phyloP scores from a whole-genome alignment of 768 basidiomycete species.

The Trichaptum fuscoviolaceum region DNA sequence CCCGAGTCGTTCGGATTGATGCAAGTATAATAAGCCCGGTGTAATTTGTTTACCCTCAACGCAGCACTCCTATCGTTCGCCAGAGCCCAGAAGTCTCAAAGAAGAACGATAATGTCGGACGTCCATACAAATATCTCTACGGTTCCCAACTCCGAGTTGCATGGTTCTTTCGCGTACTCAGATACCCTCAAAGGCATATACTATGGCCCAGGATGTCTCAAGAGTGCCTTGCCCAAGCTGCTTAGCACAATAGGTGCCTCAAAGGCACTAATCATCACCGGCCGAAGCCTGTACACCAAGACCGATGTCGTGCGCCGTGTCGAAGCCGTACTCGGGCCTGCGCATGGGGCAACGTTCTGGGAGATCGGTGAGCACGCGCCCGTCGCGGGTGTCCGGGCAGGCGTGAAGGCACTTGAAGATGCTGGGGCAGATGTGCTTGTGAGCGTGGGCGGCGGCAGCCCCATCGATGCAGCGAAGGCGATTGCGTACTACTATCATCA shows the following conservation, averaged over 20 bases:
- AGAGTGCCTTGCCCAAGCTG: slow-evolving; percentile 59
- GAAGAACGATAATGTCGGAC: neutral
- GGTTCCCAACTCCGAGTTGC: neutral
- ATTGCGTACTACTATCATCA: slow-evolving; percentile 56
- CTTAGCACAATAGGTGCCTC: slow-evolving; percentile 47
- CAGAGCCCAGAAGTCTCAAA: neutral
- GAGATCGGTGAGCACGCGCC: slow-evolving; percentile 73
- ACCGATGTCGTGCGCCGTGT: slow-evolving; percentile 23
- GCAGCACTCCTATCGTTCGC: neutral
- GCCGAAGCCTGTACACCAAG: slow-evolving; percentile 63
- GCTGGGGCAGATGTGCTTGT: slow-evolving; percentile 63
- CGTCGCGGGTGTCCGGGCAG: slow-evolving; percentile 56
- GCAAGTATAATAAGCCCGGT: neutral
- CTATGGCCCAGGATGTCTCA: slow-evolving; percentile 67
- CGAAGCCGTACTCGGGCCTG: slow-evolving; percentile 16
- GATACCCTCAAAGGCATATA: slow-evolving; percentile 63
- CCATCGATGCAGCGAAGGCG: slow-evolving; percentile 72
- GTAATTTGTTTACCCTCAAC: neutral
- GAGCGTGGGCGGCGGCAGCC: slow-evolving; percentile 75
- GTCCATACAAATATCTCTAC: neutral
- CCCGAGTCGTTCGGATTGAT: neutral
- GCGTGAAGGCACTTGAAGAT: slow-evolving; percentile 49
- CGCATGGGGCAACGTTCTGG: slow-evolving; percentile 64
- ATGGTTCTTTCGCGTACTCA: slow-evolving; percentile 61
- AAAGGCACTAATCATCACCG: slow-evolving; percentile 69